phyloP scores from a whole-genome alignment of 179 eudicot species.

The Sideroxylon spinosum region DNA sequence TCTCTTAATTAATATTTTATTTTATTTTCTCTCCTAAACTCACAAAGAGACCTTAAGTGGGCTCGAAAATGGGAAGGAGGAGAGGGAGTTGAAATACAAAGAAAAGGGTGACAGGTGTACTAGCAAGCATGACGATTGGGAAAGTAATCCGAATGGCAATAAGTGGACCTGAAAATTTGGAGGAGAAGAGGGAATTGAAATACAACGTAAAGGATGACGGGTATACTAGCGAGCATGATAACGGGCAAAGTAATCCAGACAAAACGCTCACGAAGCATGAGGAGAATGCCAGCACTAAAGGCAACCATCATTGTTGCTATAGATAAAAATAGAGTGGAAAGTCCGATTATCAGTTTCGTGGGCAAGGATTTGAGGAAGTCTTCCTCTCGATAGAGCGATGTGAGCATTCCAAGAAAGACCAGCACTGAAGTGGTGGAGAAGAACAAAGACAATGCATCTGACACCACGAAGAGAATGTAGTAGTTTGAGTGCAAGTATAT shows the following conservation, averaged over 20 bases:
- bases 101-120: not conserved
- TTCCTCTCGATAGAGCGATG: not conserved
- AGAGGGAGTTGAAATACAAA: not conserved
- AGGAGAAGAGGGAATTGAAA: not conserved
- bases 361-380: conserved; percentile 6
- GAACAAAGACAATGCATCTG: not conserved
- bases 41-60: too few species aligned
- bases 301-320: conserved; percentile 11
- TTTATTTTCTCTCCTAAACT: too few species aligned
- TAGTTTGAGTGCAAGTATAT: not conserved
- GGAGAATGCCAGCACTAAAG: not conserved
- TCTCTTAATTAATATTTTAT: too few species aligned
- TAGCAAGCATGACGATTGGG: not conserved
- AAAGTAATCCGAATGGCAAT: not conserved
- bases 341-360: not conserved
- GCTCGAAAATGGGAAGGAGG: not conserved
- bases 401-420: conserved; percentile 7
- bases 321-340: not conserved
- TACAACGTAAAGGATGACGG: not conserved
- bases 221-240: not conserved
- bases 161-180: not conserved
- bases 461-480: not conserved
- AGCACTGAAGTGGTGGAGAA: not conserved
- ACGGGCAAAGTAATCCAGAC: not conserved
- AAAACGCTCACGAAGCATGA: not conserved